Conservation (phyloP, 2,329 filamentous ascomycete genomes). For the Aspergillus pseudotamarii region DNA sequence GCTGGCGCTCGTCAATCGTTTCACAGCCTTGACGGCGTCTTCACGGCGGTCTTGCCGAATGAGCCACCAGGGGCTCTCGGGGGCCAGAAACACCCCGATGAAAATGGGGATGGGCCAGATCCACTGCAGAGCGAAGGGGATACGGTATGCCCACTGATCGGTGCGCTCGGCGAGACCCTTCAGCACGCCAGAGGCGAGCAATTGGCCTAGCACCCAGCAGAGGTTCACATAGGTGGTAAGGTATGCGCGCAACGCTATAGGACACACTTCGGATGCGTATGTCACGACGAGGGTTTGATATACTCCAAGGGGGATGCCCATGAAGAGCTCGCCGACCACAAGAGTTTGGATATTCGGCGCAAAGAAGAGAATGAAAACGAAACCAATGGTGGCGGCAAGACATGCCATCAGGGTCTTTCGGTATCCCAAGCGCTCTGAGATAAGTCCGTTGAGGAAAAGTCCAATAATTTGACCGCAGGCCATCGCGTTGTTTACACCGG, state of each 20-base stretch:
- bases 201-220: conserved; percentile 32
- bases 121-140: conserved; percentile 42
- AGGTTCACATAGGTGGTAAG: conserved; percentile 11
- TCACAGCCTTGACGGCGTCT: conserved; percentile 34
- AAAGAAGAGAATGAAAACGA: conserved; percentile 11
- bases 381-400: conserved; percentile 1
- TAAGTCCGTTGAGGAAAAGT: conserved; percentile 22
- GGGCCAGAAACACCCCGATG: conserved; percentile 30
- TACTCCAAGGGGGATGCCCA: conserved; percentile 7
- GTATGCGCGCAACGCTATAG: conserved; percentile 4
- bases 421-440: conserved; percentile 25
- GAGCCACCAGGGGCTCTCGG: conserved; percentile 44
- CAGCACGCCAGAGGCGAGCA: conserved; percentile 40
- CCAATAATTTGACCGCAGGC: conserved; percentile 35
- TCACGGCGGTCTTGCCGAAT: conserved; percentile 37
- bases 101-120: conserved; percentile 27
- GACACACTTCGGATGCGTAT: conserved; percentile 7
- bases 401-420: conserved; percentile 19
- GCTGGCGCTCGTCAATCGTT: conserved; percentile 29
- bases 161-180: conserved; percentile 32
- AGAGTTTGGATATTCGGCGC: not conserved
- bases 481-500: conserved; percentile 36
- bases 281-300: conserved; percentile 9
- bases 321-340: conserved; percentile 6
- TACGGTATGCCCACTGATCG: conserved; percentile 40